Evolutionary conservation across 2,329 filamentous ascomycete genomes (phyloP).

Genomic region (Thermoascus crustaceus): DNA sequence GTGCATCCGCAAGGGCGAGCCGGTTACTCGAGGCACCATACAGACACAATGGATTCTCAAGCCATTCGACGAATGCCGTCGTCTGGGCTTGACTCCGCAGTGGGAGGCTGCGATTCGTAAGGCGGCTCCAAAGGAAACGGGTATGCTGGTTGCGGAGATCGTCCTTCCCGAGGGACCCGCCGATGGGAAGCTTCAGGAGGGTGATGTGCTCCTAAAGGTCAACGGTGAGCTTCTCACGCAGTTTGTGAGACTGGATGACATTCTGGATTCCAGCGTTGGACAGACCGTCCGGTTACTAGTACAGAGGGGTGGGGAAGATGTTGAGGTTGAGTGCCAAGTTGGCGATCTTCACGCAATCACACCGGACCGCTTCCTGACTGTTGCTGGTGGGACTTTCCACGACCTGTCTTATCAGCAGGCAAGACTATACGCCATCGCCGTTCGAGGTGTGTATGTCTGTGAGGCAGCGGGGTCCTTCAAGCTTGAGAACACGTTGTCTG

Average conservation of each 20-base stretch:
- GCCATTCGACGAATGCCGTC: slow-evolving; percentile 91
- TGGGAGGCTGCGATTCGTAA: slow-evolving; percentile 82
- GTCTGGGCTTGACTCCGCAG: slow-evolving; percentile 72
- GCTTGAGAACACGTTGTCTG: slow-evolving; percentile 81
- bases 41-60: slow-evolving; percentile 97
- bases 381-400: slow-evolving; percentile 91
- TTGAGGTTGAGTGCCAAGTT: slow-evolving; percentile 76
- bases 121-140: slow-evolving; percentile 83
- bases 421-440: slow-evolving; percentile 86
- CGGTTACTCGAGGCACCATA: slow-evolving; percentile 86
- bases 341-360: slow-evolving; percentile 91
- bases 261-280: slow-evolving; percentile 80
- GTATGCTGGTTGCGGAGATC: slow-evolving; percentile 94
- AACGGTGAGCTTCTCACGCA: slow-evolving; percentile 90
- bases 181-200: slow-evolving; percentile 80
- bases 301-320: slow-evolving; percentile 78
- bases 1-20: slow-evolving; percentile 68
- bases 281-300: slow-evolving; percentile 70
- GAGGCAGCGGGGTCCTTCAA: slow-evolving; percentile 93
- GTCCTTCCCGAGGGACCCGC: slow-evolving; percentile 86
- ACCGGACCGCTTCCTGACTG: slow-evolving; percentile 88
- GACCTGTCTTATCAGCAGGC: slow-evolving; percentile 95
- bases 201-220: slow-evolving; percentile 86
- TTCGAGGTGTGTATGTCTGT: slow-evolving; percentile 88
- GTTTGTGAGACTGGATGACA: slow-evolving; percentile 84